Percentiles rank a stretch among this genome's conserved stretches.
Evolutionary conservation across 2,329 filamentous ascomycete genomes (phyloP).

Genomic region (Phialophora tarda): DNA sequence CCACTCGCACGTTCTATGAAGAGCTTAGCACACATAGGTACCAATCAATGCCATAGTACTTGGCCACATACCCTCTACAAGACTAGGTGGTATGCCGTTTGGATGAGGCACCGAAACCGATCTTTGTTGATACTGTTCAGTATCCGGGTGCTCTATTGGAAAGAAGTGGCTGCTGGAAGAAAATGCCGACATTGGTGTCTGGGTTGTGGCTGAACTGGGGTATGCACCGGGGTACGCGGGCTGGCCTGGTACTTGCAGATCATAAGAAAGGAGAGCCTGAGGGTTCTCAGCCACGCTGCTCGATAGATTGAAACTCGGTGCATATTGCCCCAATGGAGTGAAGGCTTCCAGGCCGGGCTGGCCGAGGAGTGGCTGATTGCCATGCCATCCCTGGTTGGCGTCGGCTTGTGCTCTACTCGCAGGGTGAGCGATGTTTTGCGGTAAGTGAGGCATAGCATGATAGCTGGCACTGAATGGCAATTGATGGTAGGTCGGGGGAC

Average conservation of each 20-base stretch:
- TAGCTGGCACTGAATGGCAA: constrained; percentile 27
- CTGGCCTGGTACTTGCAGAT: constrained; percentile 14
- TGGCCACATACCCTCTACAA: constrained; percentile 30
- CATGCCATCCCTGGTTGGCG: constrained; percentile 14
- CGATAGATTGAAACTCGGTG: not conserved
- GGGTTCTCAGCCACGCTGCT: not conserved
- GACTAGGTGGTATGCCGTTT: constrained; percentile 12
- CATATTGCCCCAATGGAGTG: not conserved
- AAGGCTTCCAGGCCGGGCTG: not conserved
- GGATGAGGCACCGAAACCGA: constrained; percentile 11
- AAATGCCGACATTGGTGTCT: constrained; percentile 2
- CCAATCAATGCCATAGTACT: constrained; percentile 14
- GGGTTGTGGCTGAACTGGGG: not conserved
- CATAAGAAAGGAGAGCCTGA: constrained; percentile 1
- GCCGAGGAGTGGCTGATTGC: not conserved
- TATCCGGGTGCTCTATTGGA: constrained; percentile 3
- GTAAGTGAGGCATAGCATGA: constrained; percentile 18
- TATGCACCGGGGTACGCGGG: not conserved
- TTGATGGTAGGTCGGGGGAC: constrained; percentile 20
- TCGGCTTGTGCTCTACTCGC: not conserved
- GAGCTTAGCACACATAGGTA: constrained; percentile 24
- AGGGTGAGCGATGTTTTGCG: constrained; percentile 3
- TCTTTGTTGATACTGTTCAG: constrained; percentile 13
- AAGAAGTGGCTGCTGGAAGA: constrained; percentile 7
- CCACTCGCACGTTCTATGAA: constrained; percentile 24